phyloP scores from a whole-genome alignment of 2,329 filamentous ascomycete genomes.

The Exophiala alcalophila region DNA sequence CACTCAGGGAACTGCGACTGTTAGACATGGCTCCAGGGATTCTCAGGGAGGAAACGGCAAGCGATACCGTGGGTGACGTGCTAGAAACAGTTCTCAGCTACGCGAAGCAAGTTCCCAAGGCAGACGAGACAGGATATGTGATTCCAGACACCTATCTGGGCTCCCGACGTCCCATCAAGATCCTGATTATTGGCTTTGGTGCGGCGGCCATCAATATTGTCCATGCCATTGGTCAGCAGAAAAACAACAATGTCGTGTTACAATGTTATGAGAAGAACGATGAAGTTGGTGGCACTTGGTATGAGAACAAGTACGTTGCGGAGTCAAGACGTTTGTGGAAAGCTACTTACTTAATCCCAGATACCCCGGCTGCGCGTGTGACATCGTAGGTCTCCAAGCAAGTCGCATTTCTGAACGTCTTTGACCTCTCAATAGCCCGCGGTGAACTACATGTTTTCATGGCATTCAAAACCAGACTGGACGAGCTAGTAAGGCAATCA shows the following conservation, averaged over 20 bases:
- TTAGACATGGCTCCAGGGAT: conserved; percentile 1
- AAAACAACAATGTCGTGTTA: conserved; percentile 6
- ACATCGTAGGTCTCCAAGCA: neutral
- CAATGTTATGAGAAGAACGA: conserved; percentile 47
- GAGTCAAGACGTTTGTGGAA: neutral
- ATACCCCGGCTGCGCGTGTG: conserved; percentile 9
- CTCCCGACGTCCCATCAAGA: neutral
- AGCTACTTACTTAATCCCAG: neutral
- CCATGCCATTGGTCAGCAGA: neutral
- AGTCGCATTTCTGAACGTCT: neutral
- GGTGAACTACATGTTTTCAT: neutral
- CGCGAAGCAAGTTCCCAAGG: conserved; percentile 1
- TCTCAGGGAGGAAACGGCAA: neutral
- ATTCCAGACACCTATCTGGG: conserved; percentile 1
- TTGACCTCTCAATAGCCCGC: neutral
- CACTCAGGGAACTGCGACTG: no score
- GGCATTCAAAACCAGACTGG: neutral
- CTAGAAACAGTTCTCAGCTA: neutral
- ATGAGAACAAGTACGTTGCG: conserved; percentile 35
- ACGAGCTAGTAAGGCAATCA: neutral
- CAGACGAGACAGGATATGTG: neutral
- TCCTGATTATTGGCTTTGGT: conserved; percentile 1
- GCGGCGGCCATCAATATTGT: conserved; percentile 1
- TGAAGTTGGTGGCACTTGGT: conserved; percentile 40
- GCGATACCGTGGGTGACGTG: neutral